phyloP scores from a whole-genome alignment of 2,329 filamentous ascomycete genomes.

The Sporothrix variecibatus region DNA sequence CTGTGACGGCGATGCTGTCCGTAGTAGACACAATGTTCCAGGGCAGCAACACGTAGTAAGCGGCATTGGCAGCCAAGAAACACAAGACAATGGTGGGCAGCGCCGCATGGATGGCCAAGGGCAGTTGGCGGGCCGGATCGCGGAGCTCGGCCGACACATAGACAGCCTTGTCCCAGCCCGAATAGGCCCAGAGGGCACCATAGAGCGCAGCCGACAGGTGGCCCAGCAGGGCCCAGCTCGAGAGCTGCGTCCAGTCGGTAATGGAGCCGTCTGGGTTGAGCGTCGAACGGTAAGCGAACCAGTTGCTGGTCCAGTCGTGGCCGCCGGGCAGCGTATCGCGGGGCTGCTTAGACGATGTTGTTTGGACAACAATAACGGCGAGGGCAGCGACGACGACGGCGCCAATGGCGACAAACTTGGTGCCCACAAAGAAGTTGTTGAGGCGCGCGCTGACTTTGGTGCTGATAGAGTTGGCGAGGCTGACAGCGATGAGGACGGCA shows the following conservation, averaged over 20 bases:
- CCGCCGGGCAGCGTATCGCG: slow-evolving; percentile 44
- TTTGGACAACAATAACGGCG: slow-evolving; percentile 48
- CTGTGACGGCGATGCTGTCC: slow-evolving; percentile 65
- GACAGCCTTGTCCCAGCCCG: slow-evolving; percentile 66
- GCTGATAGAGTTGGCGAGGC: slow-evolving; percentile 57
- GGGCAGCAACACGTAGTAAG: slow-evolving; percentile 64
- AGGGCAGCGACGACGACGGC: slow-evolving; percentile 53
- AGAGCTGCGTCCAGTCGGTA: slow-evolving; percentile 52
- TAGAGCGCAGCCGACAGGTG: slow-evolving; percentile 63
- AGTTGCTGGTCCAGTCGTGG: slow-evolving; percentile 55
- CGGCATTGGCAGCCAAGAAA: slow-evolving; percentile 61
- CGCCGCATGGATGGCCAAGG: slow-evolving; percentile 62
- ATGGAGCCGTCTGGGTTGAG: slow-evolving; percentile 51
- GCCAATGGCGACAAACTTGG: slow-evolving; percentile 54
- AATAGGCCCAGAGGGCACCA: slow-evolving; percentile 65
- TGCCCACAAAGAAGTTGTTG: slow-evolving; percentile 57
- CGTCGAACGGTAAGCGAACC: slow-evolving; percentile 57
- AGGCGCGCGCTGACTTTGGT: slow-evolving; percentile 57
- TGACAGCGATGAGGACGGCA: slow-evolving; percentile 49
- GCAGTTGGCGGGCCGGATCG: slow-evolving; percentile 55
- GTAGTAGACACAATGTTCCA: slow-evolving; percentile 60
- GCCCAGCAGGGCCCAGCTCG: slow-evolving; percentile 60
- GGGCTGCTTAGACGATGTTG: slow-evolving; percentile 36
- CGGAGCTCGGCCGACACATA: slow-evolving; percentile 54
- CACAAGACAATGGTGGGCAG: slow-evolving; percentile 61